Evolutionary conservation across 78 protist genomes (phyloP).

Genomic region (Kipferlia bialata): DNA sequence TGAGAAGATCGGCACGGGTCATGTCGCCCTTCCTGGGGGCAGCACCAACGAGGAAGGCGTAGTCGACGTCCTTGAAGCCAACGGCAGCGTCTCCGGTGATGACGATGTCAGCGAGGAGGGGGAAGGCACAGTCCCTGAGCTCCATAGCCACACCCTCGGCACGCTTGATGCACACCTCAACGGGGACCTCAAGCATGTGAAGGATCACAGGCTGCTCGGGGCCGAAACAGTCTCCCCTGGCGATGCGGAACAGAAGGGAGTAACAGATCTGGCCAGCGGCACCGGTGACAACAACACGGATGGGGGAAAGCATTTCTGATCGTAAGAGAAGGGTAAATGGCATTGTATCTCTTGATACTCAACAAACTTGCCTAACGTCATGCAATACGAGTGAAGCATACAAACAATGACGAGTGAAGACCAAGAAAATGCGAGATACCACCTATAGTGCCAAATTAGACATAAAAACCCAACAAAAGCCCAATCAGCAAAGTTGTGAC

Average conservation of each 20-base stretch:
- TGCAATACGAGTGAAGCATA: too few species aligned
- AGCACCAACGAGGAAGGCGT: constrained; percentile 58
- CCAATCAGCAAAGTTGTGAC: too few species aligned
- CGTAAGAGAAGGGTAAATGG: too few species aligned
- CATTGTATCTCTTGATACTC: too few species aligned
- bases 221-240: constrained; percentile 49
- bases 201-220: constrained; percentile 45
- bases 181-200: constrained; percentile 65
- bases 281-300: constrained; percentile 62
- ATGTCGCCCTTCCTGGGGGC: constrained; percentile 81
- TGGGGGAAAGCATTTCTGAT: too few species aligned
- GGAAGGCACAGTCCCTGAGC: constrained; percentile 39
- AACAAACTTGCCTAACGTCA: too few species aligned
- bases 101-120: constrained; percentile 23
- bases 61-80: constrained; percentile 21
- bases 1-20: constrained; percentile 73
- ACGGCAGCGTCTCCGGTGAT: constrained; percentile 46
- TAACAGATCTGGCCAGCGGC: constrained; percentile 85
- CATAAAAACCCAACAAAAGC: too few species aligned
- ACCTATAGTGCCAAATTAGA: too few species aligned
- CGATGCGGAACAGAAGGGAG: constrained; percentile 43
- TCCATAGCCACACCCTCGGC: constrained; percentile 44
- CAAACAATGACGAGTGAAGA: too few species aligned
- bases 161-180: too few species aligned
- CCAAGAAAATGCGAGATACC: too few species aligned